Evolutionary conservation across 768 basidiomycete genomes (phyloP).

Genomic region (Amanita polypyramis): DNA sequence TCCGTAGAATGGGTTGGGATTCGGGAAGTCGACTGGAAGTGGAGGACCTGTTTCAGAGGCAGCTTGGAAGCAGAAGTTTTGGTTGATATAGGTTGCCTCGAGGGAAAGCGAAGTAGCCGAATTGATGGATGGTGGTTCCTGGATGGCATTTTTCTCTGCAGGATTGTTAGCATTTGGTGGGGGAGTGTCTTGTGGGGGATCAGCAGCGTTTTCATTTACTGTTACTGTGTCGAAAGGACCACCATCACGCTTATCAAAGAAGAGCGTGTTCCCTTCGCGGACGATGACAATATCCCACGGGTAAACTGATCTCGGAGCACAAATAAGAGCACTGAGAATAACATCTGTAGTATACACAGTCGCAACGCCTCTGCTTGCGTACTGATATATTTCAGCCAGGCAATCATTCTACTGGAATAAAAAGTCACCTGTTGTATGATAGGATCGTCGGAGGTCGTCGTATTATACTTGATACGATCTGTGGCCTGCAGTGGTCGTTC

Average conservation of each 20-base stretch:
- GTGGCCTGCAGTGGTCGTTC: slow-evolving; percentile 86
- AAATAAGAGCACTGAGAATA: slow-evolving; percentile 94
- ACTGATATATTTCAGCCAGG: slow-evolving; percentile 29
- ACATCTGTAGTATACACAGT: slow-evolving; percentile 91
- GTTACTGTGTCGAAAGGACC: slow-evolving; percentile 96
- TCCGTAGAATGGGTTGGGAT: slow-evolving; percentile 93
- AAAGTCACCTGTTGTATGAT: slow-evolving; percentile 76
- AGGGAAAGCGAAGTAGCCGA: slow-evolving; percentile 87
- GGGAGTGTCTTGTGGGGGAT: slow-evolving; percentile 79
- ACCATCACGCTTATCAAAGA: slow-evolving; percentile 95
- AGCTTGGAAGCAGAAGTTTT: slow-evolving; percentile 96
- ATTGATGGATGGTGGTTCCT: slow-evolving; percentile 82
- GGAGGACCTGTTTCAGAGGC: slow-evolving; percentile 64
- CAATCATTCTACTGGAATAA: background rate
- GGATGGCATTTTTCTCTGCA: slow-evolving; percentile 45
- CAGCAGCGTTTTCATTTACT: slow-evolving; percentile 96
- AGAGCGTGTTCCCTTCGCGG: slow-evolving; percentile 86
- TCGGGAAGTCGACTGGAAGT: slow-evolving; percentile 59
- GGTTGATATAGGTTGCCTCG: slow-evolving; percentile 98
- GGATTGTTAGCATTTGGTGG: slow-evolving; percentile 75
- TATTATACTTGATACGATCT: slow-evolving; percentile 94
- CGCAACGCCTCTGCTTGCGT: slow-evolving; percentile 72
- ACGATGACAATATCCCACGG: slow-evolving; percentile 98
- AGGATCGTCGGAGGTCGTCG: slow-evolving; percentile 96
- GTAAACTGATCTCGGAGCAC: slow-evolving; percentile 88